A percentile compares a stretch with the other conserved stretches of the same genome.
Conservation (phyloP, 176 grass and related monocot genomes). For the Aegilops sharonensis region DNA sequence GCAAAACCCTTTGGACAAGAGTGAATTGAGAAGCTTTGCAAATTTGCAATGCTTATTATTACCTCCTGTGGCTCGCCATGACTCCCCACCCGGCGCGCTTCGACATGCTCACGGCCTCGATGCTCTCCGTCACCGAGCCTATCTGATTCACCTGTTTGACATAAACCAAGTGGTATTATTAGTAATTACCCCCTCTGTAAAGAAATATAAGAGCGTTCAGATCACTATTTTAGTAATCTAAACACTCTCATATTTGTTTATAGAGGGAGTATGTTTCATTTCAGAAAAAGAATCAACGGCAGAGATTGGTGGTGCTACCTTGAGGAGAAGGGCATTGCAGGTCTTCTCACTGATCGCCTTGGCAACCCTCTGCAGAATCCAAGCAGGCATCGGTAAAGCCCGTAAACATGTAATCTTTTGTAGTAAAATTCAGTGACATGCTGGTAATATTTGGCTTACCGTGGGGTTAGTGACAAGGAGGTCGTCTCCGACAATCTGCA, state of each 20-base stretch:
- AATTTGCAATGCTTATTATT: not conserved
- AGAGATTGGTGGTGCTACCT: conserved; percentile 43
- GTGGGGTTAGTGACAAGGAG: conserved; percentile 96
- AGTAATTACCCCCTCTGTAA: too few species aligned
- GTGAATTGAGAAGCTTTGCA: not conserved
- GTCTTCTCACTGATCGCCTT: conserved; percentile 84
- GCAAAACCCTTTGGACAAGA: not conserved
- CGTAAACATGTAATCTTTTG: not conserved
- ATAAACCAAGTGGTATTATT: too few species aligned
- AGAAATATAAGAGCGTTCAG: too few species aligned
- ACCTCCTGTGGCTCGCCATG: conserved; percentile 96
- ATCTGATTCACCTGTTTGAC: conserved; percentile 84
- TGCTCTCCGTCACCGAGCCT: conserved; percentile 89
- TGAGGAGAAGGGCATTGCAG: conserved; percentile 96
- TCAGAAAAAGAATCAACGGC: too few species aligned
- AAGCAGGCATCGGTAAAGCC: not conserved
- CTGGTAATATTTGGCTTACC: conserved; percentile 31
- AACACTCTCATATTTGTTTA: too few species aligned
- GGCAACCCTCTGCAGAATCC: conserved; percentile 66
- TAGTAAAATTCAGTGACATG: not conserved
- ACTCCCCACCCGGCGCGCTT: conserved; percentile 89
- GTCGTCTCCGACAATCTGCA: conserved; percentile 97
- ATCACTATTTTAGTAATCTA: too few species aligned
- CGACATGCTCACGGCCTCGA: conserved; percentile 93
- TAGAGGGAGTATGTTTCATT: too few species aligned